These are phyloP conservation scores for Boletus holoroseus DNA, from an alignment of 1,284 basidiomycete genomes.

Conservation along the genomic window DNA sequence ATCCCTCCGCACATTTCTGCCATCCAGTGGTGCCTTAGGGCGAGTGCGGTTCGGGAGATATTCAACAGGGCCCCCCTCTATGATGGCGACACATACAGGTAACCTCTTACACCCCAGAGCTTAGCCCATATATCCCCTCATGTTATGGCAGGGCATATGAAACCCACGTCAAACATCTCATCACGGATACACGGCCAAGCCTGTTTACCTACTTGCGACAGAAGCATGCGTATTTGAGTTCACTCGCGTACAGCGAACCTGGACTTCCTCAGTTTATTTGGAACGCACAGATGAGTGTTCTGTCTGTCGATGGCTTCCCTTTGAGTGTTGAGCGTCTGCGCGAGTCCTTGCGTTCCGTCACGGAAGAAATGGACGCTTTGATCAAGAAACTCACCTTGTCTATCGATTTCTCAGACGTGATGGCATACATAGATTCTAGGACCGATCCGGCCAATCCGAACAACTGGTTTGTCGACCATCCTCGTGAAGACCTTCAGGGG, in stretches of 20 bases:
- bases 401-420: neutral
- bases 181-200: neutral
- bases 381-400: neutral
- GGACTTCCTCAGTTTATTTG: slow-evolving; percentile 8
- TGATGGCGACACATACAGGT: neutral
- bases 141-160: neutral
- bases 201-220: slow-evolving; percentile 6
- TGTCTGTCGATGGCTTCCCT: neutral
- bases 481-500: neutral
- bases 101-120: neutral
- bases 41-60: neutral
- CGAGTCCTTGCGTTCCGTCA: neutral
- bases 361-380: neutral
- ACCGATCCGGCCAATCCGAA: neutral
- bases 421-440: slow-evolving; percentile 1
- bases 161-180: neutral
- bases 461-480: slow-evolving; percentile 4
- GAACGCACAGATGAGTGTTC: neutral
- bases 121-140: no score
- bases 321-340: neutral
- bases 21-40: slow-evolving; percentile 3
- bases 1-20: neutral
- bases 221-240: neutral
- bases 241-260: neutral
- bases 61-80: neutral